These are phyloP conservation scores for Rosellinia necatrix DNA, from an alignment of 2,329 filamentous ascomycete genomes.

Conservation along the genomic window DNA sequence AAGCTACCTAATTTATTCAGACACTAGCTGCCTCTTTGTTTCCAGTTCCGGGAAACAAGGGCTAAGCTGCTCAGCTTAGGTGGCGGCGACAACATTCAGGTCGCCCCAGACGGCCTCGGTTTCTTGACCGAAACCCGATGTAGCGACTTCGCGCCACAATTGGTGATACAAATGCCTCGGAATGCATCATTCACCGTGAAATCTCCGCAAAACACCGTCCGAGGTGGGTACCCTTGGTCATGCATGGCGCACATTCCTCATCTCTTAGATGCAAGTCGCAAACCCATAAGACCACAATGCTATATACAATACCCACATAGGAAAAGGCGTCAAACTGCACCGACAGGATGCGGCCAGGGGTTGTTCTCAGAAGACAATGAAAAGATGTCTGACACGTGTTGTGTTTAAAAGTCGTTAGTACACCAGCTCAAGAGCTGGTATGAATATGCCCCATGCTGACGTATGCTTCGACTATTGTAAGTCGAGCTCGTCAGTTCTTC, in stretches of 20 bases:
- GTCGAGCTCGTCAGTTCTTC: no score
- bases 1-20: slow-evolving; percentile 17
- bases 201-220: neutral
- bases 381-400: neutral
- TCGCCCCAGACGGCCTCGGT: neutral
- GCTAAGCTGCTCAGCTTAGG: neutral
- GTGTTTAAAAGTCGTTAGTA: neutral
- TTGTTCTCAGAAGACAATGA: neutral
- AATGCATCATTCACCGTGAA: slow-evolving; percentile 9
- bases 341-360: neutral
- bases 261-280: neutral
- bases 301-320: slow-evolving; percentile 23
- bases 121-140: neutral
- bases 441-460: no score
- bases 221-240: neutral
- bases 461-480: no score
- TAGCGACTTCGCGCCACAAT: neutral
- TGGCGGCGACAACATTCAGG: neutral
- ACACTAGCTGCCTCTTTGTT: neutral
- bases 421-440: neutral
- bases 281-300: neutral
- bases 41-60: slow-evolving; percentile 5
- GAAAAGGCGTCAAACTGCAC: neutral
- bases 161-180: neutral
- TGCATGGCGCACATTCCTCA: slow-evolving; percentile 2